Base-by-base conservation (phyloP, 176 grass and related monocot genomes). In the Oryza longistaminata region DNA sequence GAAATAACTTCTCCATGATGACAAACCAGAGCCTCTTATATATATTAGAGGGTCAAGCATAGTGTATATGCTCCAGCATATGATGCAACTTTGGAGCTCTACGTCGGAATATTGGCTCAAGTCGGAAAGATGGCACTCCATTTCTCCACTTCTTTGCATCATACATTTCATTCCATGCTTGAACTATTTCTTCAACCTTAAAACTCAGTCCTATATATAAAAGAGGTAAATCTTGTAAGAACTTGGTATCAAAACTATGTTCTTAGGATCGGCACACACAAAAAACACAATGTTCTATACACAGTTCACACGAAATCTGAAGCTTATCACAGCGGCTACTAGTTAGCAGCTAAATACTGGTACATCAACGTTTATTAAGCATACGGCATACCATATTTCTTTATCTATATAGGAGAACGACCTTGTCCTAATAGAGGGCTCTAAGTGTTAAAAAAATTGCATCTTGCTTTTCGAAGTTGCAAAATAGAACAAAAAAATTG, bases 151-250 rank as follows among this genome's bases (percentile, higher is more conserved):
- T 88, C 72, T 95, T 90, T 74, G 85, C 90, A 78, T 95, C 88
- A 66, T 92, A 85, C 88, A 92, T 92, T 75, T 92, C 90, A 86
- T 86, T 92, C 90, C 90, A 95, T 7, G 93, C 88, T 64, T 92
- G 85, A 75, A 92, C 87, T 75, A 92, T 95, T 80, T 95, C 88
- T 64, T 95, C 93, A 85, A 95, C 85, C 80, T 90, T 90, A 78
- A 92, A 95, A 75, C 85, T 89, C 45, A 90, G 68, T 70, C 88
- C 93, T 95, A 81, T 72, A 93, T 27, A 92, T n/a, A 92, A 62
- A 61, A 82, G 85, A 15, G 11, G 17, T 88, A 83, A 55, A 39
- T 37, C 5, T 79, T 14, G 10, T 69, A 42, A 88, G 86, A 4
- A 37, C 66, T 68, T 70, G 50, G 61, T 71, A 35, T 69, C 3